Base-by-base conservation (phyloP, 164 flowering plant species). In the Brasenia schreberi region DNA sequence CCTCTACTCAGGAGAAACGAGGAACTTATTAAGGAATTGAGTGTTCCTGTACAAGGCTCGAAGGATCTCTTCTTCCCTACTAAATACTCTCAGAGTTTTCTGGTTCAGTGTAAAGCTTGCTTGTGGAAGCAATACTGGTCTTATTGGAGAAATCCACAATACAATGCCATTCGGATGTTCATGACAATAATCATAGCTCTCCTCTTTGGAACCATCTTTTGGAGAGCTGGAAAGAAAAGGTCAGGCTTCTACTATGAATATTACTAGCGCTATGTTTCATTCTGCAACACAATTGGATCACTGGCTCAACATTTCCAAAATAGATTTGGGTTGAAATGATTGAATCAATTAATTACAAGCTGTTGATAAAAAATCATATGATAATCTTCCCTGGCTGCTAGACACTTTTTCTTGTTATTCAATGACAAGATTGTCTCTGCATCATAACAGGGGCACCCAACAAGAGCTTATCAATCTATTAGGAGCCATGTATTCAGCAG, bases 391-490 rank as follows among this genome's bases (percentile, higher is more conserved):
- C 39, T 33, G 39, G 39, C 39, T 33, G 39, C 39, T 33, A 33
- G 39, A 33, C 2, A 33, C 39, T 33, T 33, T 33, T 1, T 33
- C 39, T 33, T 33, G 39, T 33, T 33, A 33, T 33, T 33, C 39
- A 1, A 33, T 33, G 39, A 33, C 39, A 33, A 1, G 39, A 33
- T 33, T 12, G 9, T 49, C 53, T 49, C 16, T 0, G 3, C 19
- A 11, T 61, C 17, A 61, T 43, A 42, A 74, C 85, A 81, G 88
- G 19, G 0, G 19, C 19, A 77, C 70, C 64, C 81, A 81, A 66
- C 88, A 84, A 78, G 87, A 85, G 61, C 65, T 85, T 33, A 19
- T 70, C 19, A 85, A 81, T 75, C 73, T 85, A 2, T 67, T 85
- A 19, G 89, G 87, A 71, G 85, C 85, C 42, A 81, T 77, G 68